Evolutionary conservation across 1,284 basidiomycete genomes (phyloP), one percentile per base, ranked within the genome.

Genomic region (Peniophora sp.): DNA sequence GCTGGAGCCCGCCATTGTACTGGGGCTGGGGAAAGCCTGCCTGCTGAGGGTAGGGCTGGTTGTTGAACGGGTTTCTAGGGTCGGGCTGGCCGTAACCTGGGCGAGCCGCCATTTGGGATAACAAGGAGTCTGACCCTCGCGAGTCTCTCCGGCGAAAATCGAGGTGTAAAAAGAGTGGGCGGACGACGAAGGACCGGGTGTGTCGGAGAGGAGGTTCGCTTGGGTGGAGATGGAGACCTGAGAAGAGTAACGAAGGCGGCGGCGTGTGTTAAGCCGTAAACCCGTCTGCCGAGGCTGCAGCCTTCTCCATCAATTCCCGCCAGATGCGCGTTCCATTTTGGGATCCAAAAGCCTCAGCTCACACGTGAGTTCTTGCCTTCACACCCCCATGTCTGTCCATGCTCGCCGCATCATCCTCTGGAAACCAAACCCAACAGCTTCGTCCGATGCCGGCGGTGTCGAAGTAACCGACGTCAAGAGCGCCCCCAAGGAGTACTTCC

Each of bases 61-160:
- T 60, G 45, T 61, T 52, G 58, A 67, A 69, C 16, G 69, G 67
- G 55, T 70, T 69, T 50, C 62, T 63, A 52, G 64, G 59, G 53
- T 63, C 59, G 34, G 64, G 65, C 59, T 62, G 65, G 46, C 65
- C 66, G 61, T 67, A 68, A 56, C 67, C 67, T 55, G 65, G 69
- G 58, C 63, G 64, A 50, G 61, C 64, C 53, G 68, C 67, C 69
- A 70, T 70, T 58, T 57, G 47, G 25, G 27, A 24, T 43, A 50
- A 41, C 32, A 48, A 23, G 20, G 47, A 32, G 32, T 24, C 9
- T 9, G 44, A 25, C 22, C 44, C 20, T 20, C 22, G 23, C 44
- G 23, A 45, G 44, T 14, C 44, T 45, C 19, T n/a, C 16, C 38
- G 38, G 19, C n/a, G 6, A 5, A 10, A 17, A 16, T n/a, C n/a